Conservation (phyloP, 2,329 filamentous ascomycete species). For the Apiospora saccharicola region DNA sequence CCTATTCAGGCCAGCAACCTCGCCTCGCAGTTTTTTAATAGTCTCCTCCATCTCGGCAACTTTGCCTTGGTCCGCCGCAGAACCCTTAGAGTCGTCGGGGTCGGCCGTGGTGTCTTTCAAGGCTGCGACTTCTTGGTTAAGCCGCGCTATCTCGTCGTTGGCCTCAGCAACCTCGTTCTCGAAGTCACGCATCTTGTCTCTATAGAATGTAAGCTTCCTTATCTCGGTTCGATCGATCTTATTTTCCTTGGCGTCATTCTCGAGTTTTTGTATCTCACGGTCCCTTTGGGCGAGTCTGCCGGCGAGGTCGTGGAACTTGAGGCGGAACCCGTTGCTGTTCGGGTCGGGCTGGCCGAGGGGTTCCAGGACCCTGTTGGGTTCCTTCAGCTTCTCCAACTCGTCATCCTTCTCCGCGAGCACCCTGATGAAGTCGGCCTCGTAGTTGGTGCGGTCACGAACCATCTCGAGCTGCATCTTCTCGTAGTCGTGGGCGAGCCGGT, state of each 20-base stretch:
- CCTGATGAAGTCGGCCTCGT: conserved; percentile 1
- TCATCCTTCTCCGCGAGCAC: not conserved
- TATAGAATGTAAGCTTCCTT: too few relatives aligned
- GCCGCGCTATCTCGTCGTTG: not conserved
- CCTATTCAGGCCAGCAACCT: not conserved
- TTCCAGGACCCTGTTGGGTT: too few relatives aligned
- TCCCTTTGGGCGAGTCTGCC: not conserved
- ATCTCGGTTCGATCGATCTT: too few relatives aligned
- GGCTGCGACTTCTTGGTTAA: not conserved
- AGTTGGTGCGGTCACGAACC: not conserved
- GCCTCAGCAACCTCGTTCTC: not conserved
- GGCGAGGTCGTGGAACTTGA: not conserved
- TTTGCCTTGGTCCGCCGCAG: not conserved
- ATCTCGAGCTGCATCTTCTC: conserved; percentile 4
- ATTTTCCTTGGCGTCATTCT: not conserved
- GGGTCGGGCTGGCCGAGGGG: not conserved
- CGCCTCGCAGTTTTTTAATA: not conserved
- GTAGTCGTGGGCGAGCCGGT: conserved; percentile 20
- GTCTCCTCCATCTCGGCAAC: not conserved
- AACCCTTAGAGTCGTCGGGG: too few relatives aligned
- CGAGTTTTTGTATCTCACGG: not conserved
- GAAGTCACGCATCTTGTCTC: not conserved
- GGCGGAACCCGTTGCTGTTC: not conserved
- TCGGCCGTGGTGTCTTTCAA: too few relatives aligned
- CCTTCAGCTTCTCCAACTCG: not conserved